Base-by-base conservation (phyloP, 2,329 filamentous ascomycete genomes). In the Tympanopsis confertula region DNA sequence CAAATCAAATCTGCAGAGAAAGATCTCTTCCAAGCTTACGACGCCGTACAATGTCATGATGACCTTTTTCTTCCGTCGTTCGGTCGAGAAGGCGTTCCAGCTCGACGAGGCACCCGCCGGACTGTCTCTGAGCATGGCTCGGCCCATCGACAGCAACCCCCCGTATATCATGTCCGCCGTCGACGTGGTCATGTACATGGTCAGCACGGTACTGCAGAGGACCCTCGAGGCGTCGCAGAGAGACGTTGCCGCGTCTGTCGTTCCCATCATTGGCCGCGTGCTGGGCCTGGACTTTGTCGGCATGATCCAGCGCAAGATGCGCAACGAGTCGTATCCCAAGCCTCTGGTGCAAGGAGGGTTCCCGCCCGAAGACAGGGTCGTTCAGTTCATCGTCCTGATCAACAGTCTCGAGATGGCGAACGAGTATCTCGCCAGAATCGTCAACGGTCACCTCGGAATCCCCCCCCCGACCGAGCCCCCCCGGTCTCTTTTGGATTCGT, bases 121-220 rank as follows among this genome's bases (percentile, higher is more conserved):
- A 15, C 65, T 96, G 15, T 83, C 84, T 0, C 65, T 98, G 15
- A 83, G 84, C 0, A 66, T 98, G 22, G 79, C 71, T 50, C 83
- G 71, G 50, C 69, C 81, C 3, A 67, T 94, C 32, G 76, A 82
- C 38, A 74, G 79, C 41, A 86, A 87, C 48, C 74, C 86, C 3
- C 91, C 91, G 1, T 93, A 86, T 52, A 94, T 98, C 50, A 89
- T 91, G 30, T 87, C 88, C 2, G 88, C 89, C 1, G 88, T 98
- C 5, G 91, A 98, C 63, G 91, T 95, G 61, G 87, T 96, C 52
- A 96, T 98, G 89, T 98, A 96, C 61, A 95, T 98, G 49, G 85
- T 94, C 54, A 94, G 93, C 54, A 82, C 89, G 37, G 83, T 96
- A 22, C 69, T 96, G 5, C 82, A 93, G 45, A 81, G 89, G 45